Evolutionary conservation across 2,329 filamentous ascomycete genomes (phyloP), one percentile per base, ranked within the genome.

Genomic region (Hirsutella thompsonii): DNA sequence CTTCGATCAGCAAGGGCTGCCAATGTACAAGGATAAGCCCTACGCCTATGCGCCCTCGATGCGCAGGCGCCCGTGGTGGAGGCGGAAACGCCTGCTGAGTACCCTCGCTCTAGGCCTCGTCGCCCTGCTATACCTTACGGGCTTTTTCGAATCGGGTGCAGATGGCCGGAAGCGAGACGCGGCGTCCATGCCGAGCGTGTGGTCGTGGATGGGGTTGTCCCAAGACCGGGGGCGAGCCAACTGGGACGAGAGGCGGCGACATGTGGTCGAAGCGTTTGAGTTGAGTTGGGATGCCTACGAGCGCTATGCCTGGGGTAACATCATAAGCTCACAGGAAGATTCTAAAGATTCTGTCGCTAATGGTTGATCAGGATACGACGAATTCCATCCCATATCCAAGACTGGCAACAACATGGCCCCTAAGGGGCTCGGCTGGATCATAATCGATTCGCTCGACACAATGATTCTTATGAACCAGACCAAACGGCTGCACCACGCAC

Each of bases 1-100:
- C 45, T 79, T 89, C 46, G 75, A 79, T 30, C 61, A 60, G 46
- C 53, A 64, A 28, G 60, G 50, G 43, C 67, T 98, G 47, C 92
- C 92, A 36, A 89, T 96, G 83, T 98, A 98, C 68, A 98, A 98
- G 64, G 92, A 98, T 65, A 98, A 98, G 61, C 92, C 92, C n/a
- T 92, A 85, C 57, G 72, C 71, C 39, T 81, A 84, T 52, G 69
- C 74, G 35, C 65, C 70, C 28, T 76, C 75, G 45, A 69, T 74
- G 50, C 74, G 75, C 52, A 68, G 70, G 46, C 69, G 69, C 39
- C 69, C 76, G 28, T 62, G 76, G 50, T 80, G 76, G 65, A 74
- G 72, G 58, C 73, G 74, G 52, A 85, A 82, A 64, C 68, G 82
- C 44, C 45, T 76, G 21, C 49, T 79, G 19, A 68, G 62, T 2